Evolutionary conservation across 1,284 basidiomycete species (phyloP), one percentile per base, ranked within the genome.

Genomic region (Puccinia triticina): DNA sequence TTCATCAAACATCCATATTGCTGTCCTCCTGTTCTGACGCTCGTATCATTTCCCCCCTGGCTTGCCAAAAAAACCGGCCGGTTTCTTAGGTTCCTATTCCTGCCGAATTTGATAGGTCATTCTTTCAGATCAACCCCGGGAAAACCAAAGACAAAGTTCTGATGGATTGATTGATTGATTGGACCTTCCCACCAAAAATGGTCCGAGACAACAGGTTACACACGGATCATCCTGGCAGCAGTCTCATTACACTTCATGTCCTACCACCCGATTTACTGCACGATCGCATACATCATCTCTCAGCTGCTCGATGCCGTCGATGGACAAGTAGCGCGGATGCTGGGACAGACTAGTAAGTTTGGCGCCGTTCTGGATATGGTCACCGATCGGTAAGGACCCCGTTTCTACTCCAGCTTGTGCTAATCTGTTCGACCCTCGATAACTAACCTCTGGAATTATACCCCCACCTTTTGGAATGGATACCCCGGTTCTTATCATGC

Each of bases 281-380:
- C 96, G 0, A 87, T 96, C 57, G 90, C 94, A 66, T 99, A 99
- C 88, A 91, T 92, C 84, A 88, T 98, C 82, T 97, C 95, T n/a
- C 95, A 93, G 87, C 89, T 99, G 59, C 90, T 99, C 84, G 97
- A 99, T 86, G 97, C 94, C 23, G 93, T 96, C 69, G 97, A 99
- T 86, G 97, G 97, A 2, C 92, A 93, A 87, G 96, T 93, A 5
- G 97, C 97, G n/a, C 90, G 97, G 82, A 91, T 91, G 2, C 88
- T 98, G 50, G 92, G 92, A 10, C 96, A 99, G 88, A 92, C 94
- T 26, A 95, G 93, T 83, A 96, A 96, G 88, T 98, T 99, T 87
- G 97, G 97, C 57, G 96, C 95, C 4, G 96, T 99, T 57, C 89
- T 99, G 85, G 97, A 99, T 88, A 99, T 99, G 97, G 96, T 99